Base-by-base conservation (phyloP, 2,329 filamentous ascomycete species). In the Alternaria sp. region DNA sequence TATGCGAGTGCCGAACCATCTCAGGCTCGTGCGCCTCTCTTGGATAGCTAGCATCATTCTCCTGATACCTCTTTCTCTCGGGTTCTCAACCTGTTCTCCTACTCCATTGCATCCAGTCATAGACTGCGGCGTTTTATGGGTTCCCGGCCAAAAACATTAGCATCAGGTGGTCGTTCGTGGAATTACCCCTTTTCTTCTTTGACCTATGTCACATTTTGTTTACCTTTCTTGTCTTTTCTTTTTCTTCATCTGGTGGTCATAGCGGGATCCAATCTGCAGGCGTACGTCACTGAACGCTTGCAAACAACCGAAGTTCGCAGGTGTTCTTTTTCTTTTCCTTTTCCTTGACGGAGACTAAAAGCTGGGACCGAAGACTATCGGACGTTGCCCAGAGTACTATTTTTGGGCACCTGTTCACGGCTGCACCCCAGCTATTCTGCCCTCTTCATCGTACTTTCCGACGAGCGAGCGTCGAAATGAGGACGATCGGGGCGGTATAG, bases 41-140 rank as follows among this genome's bases (percentile, higher is more conserved):
- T 57, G 61, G 64, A 66, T 64, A 63, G 60, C 67, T 47, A 63
- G 67, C 70, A 72, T 73, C 65, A 69, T 70, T 73, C 67, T 64
- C 65, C 61, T 46, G 63, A 39, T 48, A 63, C 59, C 26, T 38
- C 39, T 54, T 55, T 44, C 48, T 57, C 57, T 41, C 18, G 47
- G 36, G 28, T 51, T 63, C 51, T 55, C 51, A 26, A 57, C 24
- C 28, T 46, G 58, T 64, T 57, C 47, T 57, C 53, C 52, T 57
- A 55, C 54, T 65, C 59, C 57, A 47, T 26, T 69, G 66, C 69
- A 71, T 71, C 65, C 59, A 55, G 63, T 66, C 54, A 59, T 61
- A 70, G 66, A 72, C 61, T 68, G 54, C 43, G 69, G 69, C 68
- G 68, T 70, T 72, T 51, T 39, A 51, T 36, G 54, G 65, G 59